A percentile compares a stretch with the other conserved stretches of the same genome.
Conservation (phyloP, 495 filamentous ascomycete genomes). For the Melanomma pulvis-pyrius region DNA sequence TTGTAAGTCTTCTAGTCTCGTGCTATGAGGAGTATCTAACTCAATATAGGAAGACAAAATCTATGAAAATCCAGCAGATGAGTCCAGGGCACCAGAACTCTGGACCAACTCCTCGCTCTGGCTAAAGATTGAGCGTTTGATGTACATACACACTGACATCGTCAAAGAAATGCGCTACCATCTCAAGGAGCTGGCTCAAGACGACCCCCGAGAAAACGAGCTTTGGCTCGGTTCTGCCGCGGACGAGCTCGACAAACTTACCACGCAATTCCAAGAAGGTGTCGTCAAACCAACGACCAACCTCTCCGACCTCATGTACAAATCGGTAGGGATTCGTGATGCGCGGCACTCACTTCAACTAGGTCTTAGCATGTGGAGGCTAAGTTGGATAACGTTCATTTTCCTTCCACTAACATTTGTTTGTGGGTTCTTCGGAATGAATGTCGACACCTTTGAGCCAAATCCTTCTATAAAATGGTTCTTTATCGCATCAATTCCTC, state of each 20-base stretch:
- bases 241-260: slow-evolving; percentile 50
- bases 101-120: slow-evolving; percentile 57
- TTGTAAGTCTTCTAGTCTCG: slow-evolving; percentile 28
- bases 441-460: slow-evolving; percentile 50
- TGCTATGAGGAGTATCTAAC: not conserved
- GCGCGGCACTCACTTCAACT: slow-evolving; percentile 55
- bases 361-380: slow-evolving; percentile 53
- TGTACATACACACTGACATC: slow-evolving; percentile 53
- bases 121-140: slow-evolving; percentile 58
- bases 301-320: slow-evolving; percentile 57
- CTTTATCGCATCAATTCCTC: slow-evolving; percentile 52
- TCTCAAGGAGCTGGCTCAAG: slow-evolving; percentile 42
- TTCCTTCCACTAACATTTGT: slow-evolving; percentile 60
- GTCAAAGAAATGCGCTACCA: slow-evolving; percentile 52
- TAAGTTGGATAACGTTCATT: slow-evolving; percentile 48
- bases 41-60: slow-evolving; percentile 54
- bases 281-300: slow-evolving; percentile 55
- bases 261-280: slow-evolving; percentile 52
- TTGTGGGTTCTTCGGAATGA: slow-evolving; percentile 59
- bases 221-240: slow-evolving; percentile 49
- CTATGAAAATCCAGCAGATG: slow-evolving; percentile 60
- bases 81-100: slow-evolving; percentile 57
- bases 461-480: slow-evolving; percentile 56
- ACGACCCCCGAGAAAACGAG: slow-evolving; percentile 34
- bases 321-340: slow-evolving; percentile 58